Percentiles rank a stretch among this genome's conserved stretches.
Conservation (phyloP, 1,284 basidiomycete genomes). For the Ceratobasidium sp. region DNA sequence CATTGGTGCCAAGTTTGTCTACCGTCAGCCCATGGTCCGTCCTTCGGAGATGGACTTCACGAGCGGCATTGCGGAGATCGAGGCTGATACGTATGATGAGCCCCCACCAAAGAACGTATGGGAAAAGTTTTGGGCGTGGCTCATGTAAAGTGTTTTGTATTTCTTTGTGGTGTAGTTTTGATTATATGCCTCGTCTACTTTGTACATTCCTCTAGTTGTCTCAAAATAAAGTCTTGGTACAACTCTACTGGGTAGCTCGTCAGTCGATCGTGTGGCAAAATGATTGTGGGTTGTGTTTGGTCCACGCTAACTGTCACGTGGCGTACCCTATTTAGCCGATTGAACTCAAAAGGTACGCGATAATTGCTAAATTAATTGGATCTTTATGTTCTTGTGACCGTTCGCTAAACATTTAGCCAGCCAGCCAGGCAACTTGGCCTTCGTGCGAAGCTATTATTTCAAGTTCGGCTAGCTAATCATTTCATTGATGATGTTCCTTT, state of each 20-base stretch:
- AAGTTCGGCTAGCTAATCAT: not conserved
- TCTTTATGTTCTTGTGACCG: not conserved
- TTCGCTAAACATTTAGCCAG: not conserved
- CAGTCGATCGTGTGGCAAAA: no score
- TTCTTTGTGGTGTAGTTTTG: not conserved
- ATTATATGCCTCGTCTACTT: not conserved
- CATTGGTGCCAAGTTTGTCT: constrained; percentile 59
- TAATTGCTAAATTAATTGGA: not conserved
- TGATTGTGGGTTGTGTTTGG: no score
- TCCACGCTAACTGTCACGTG: no score
- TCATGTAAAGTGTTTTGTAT: constrained; percentile 54
- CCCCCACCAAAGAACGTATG: constrained; percentile 70
- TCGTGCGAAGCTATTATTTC: not conserved
- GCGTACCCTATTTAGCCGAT: not conserved
- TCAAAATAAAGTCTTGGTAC: constrained; percentile 4
- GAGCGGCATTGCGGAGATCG: constrained; percentile 70
- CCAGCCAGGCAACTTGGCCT: not conserved
- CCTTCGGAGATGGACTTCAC: constrained; percentile 81
- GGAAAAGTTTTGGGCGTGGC: constrained; percentile 75
- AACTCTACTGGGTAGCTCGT: not conserved
- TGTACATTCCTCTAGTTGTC: not conserved
- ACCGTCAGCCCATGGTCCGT: constrained; percentile 57
- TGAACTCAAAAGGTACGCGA: not conserved
- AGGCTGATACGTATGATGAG: constrained; percentile 61
- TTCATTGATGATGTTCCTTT: not conserved